These are phyloP conservation scores for Pugionium dolabratum DNA, from an alignment of 345 rosid species.

Conservation along the genomic window DNA sequence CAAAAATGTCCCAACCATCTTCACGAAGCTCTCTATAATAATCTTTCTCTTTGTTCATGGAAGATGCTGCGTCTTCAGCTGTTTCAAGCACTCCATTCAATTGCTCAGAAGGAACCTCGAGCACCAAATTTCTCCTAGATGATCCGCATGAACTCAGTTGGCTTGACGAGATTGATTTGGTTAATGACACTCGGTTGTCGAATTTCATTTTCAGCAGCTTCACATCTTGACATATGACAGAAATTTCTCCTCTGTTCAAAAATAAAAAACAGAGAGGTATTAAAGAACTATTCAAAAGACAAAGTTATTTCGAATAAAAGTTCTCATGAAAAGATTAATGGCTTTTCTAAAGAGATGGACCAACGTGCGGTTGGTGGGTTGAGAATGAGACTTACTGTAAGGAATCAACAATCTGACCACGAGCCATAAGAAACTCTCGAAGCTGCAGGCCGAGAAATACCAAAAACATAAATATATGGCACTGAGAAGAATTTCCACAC, in stretches of 20 bases:
- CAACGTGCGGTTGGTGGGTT: background rate
- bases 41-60: slow-evolving; percentile 21
- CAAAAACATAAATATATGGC: background rate
- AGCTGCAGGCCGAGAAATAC: slow-evolving; percentile 52
- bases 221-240: slow-evolving; percentile 84
- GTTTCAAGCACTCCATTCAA: slow-evolving; percentile 25
- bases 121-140: slow-evolving; percentile 45
- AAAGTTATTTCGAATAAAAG: background rate
- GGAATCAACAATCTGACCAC: slow-evolving; percentile 71
- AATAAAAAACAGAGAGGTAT: slow-evolving; percentile 7
- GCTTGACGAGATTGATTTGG: slow-evolving; percentile 60
- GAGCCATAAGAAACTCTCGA: slow-evolving; percentile 77
- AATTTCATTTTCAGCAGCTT: slow-evolving; percentile 72
- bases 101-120: background rate
- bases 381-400: slow-evolving; percentile 69
- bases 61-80: slow-evolving; percentile 33
- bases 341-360: slow-evolving; percentile 1
- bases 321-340: background rate
- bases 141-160: slow-evolving; percentile 67
- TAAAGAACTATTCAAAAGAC: slow-evolving; percentile 1
- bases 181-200: slow-evolving; percentile 56
- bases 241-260: slow-evolving; percentile 77
- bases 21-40: slow-evolving; percentile 44
- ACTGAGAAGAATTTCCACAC: slow-evolving; percentile 13
- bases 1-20: slow-evolving; percentile 70